A percentile compares a stretch with the other conserved stretches of the same genome.
Evolutionary conservation across 108 stramenopile species (phyloP).

Genomic region (Skeletonema costatum): DNA sequence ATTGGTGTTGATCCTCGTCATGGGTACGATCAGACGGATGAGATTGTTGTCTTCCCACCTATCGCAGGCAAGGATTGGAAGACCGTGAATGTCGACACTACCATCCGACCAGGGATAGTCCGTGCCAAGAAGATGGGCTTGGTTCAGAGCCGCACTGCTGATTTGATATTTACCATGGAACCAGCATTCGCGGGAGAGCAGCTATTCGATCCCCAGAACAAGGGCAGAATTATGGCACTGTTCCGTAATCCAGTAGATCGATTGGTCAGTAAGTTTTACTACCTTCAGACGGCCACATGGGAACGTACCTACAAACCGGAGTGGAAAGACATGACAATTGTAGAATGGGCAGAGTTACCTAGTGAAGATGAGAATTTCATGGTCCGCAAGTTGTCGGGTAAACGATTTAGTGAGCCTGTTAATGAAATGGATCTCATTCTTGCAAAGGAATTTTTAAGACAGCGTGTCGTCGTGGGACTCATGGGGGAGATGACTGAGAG

Average conservation of each 20-base stretch:
- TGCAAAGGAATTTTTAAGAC: conserved; percentile 44
- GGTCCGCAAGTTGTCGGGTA: conserved; percentile 19
- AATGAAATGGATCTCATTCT: conserved; percentile 19
- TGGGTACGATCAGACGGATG: conserved; percentile 23
- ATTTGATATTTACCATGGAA: conserved; percentile 38
- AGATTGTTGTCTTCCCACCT: conserved; percentile 31
- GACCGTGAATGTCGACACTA: conserved; percentile 53
- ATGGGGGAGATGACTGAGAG: conserved; percentile 52
- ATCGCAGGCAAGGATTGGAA: conserved; percentile 25
- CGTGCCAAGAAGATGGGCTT: conserved; percentile 36
- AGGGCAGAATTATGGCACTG: conserved; percentile 44
- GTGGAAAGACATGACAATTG: conserved; percentile 42
- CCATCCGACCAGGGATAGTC: conserved; percentile 33
- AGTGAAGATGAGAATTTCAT: conserved; percentile 19
- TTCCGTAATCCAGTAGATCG: conserved; percentile 62
- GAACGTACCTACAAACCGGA: conserved; percentile 56
- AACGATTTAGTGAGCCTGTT: not conserved
- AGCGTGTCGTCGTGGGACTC: conserved; percentile 53
- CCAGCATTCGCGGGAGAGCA: conserved; percentile 30
- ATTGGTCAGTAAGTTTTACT: conserved; percentile 60
- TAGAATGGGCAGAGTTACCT: conserved; percentile 46
- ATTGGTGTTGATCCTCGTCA: conserved; percentile 11
- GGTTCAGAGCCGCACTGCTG: conserved; percentile 25
- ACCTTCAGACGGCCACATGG: conserved; percentile 54
- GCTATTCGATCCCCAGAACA: conserved; percentile 31